These are phyloP conservation scores for Endothia cerciana DNA, from an alignment of 2,329 filamentous ascomycete genomes.

Conservation along the genomic window DNA sequence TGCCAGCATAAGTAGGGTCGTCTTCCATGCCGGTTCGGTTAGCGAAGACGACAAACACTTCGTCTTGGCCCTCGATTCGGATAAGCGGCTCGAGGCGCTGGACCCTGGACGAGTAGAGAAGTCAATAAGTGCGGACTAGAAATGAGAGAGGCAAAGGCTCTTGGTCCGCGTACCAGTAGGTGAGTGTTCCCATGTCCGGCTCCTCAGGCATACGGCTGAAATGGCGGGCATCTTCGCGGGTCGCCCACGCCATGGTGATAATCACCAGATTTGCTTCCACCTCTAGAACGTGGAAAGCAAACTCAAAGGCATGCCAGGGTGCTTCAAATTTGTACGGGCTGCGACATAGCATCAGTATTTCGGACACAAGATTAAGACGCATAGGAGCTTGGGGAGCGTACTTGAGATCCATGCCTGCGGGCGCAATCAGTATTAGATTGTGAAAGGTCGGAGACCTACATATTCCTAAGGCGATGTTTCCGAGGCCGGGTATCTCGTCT, in stretches of 20 bases:
- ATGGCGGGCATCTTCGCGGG: constrained; percentile 48
- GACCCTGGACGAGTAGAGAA: constrained; percentile 42
- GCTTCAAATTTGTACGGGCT: constrained; percentile 57
- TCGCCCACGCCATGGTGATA: constrained; percentile 76
- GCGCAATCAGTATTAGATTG: not conserved
- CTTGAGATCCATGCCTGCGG: constrained; percentile 61
- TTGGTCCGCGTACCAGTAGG: constrained; percentile 55
- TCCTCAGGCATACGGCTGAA: constrained; percentile 46
- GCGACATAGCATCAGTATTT: constrained; percentile 39
- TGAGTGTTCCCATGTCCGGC: constrained; percentile 65
- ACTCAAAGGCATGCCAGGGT: constrained; percentile 53
- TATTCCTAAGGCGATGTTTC: constrained; percentile 60
- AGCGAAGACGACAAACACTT: constrained; percentile 63
- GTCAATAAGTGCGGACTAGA: not conserved
- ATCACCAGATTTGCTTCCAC: constrained; percentile 65
- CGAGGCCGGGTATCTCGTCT: constrained; percentile 48
- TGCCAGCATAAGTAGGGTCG: constrained; percentile 65
- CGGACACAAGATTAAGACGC: not conserved
- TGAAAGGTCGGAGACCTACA: constrained; percentile 45
- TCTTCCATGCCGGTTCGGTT: constrained; percentile 66
- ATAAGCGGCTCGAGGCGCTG: constrained; percentile 63
- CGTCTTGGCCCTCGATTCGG: constrained; percentile 45
- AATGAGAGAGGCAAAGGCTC: not conserved
- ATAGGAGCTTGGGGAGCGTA: not conserved
- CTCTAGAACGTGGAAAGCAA: constrained; percentile 60